Evolutionary conservation across 2,329 filamentous ascomycete genomes (phyloP).

Genomic region (Diaporthe citri): DNA sequence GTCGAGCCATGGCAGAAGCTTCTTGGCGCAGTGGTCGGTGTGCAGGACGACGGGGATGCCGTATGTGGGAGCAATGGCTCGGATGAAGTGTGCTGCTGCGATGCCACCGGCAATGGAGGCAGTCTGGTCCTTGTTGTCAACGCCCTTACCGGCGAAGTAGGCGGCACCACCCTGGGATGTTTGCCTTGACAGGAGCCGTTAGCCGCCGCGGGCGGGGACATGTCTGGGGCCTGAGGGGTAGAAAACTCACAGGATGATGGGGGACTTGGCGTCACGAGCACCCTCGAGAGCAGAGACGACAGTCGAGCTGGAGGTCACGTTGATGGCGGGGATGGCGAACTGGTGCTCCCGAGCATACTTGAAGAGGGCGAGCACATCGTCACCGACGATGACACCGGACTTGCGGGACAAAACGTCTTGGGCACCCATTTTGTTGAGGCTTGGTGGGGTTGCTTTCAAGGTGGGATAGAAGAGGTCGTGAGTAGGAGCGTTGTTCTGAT

Average conservation of each 20-base stretch:
- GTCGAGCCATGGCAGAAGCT: slow-evolving; percentile 97
- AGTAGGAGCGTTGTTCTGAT: not conserved
- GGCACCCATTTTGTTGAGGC: slow-evolving; percentile 54
- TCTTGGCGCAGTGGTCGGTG: slow-evolving; percentile 99
- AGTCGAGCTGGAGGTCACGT: slow-evolving; percentile 91
- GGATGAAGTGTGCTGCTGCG: slow-evolving; percentile 94
- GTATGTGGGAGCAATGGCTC: slow-evolving; percentile 87
- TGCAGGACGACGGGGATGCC: slow-evolving; percentile 92
- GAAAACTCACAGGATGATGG: slow-evolving; percentile 77
- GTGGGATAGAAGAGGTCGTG: slow-evolving; percentile 4
- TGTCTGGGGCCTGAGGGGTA: no score
- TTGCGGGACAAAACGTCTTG: slow-evolving; percentile 72
- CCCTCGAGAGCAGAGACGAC: slow-evolving; percentile 89
- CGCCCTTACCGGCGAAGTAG: slow-evolving; percentile 92
- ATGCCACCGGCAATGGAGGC: slow-evolving; percentile 90
- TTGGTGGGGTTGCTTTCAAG: not conserved
- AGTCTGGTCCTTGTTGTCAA: slow-evolving; percentile 84
- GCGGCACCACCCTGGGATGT: slow-evolving; percentile 93
- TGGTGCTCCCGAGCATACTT: slow-evolving; percentile 89
- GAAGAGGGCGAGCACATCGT: slow-evolving; percentile 71
- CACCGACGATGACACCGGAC: slow-evolving; percentile 73
- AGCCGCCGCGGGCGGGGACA: not conserved
- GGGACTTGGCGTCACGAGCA: slow-evolving; percentile 89
- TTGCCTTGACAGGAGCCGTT: slow-evolving; percentile 60
- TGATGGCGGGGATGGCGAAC: slow-evolving; percentile 91